phyloP scores from a whole-genome alignment of 257 asterid genomes.

The Eustoma russellianum region DNA sequence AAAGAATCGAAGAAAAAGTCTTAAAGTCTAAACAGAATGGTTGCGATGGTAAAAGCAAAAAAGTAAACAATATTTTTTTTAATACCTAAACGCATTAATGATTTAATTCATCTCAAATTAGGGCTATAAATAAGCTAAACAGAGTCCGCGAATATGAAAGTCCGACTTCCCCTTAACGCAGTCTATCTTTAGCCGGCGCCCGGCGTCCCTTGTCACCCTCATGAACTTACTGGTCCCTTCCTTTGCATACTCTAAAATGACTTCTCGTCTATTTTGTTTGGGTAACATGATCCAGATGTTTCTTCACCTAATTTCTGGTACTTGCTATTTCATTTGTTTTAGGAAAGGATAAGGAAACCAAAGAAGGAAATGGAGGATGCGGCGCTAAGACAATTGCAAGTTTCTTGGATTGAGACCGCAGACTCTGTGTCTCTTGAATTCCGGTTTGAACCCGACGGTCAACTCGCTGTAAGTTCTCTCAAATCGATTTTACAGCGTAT shows the following conservation, averaged over 20 bases:
- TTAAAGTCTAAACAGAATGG: no score
- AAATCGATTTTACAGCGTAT: not conserved
- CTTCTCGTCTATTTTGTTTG: not conserved
- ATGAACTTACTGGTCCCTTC: slow-evolving; percentile 9
- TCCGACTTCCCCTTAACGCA: no score
- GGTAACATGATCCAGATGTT: no score
- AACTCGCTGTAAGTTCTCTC: slow-evolving; percentile 42
- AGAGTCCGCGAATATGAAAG: not conserved
- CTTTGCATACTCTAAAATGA: not conserved
- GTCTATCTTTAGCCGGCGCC: no score
- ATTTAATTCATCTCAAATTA: no score
- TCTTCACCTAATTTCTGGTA: not conserved
- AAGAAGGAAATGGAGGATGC: slow-evolving; percentile 25
- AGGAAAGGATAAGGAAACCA: slow-evolving; percentile 55
- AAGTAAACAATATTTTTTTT: no score
- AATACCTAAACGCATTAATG: no score
- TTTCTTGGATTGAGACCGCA: slow-evolving; percentile 78
- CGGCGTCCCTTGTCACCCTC: not conserved
- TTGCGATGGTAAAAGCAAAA: no score
- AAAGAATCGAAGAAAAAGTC: no score
- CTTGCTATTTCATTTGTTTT: slow-evolving; percentile 5
- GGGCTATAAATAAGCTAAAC: not conserved
- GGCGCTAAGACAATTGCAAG: slow-evolving; percentile 28
- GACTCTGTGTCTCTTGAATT: slow-evolving; percentile 57
- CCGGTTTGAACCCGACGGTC: slow-evolving; percentile 74